Evolutionary conservation across 2,329 filamentous ascomycete species (phyloP), one percentile per base, ranked within the genome.

Genomic region (Cytospora leucostoma): DNA sequence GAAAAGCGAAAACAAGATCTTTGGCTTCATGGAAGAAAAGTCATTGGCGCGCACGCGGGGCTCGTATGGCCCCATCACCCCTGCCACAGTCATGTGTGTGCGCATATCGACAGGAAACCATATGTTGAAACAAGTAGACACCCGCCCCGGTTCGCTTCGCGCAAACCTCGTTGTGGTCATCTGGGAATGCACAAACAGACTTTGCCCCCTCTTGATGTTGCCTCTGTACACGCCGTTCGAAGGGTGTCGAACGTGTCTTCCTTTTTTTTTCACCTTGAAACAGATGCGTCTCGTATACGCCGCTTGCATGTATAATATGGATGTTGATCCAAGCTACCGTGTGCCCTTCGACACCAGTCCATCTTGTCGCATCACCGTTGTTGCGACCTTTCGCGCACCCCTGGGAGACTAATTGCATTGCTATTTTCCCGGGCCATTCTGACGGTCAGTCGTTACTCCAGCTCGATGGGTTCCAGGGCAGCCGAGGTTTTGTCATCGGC

Each of bases 151-250:
- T 21, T 59, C 33, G 38, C 37, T 47, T 38, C 19, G 56, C 33
- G 32, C 50, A 54, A 38, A 17, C 52, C 44, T 34, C 38, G 33
- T 44, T 44, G 52, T 55, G 40, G 44, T 59, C 55, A 44, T 53
- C 40, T 60, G 55, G 37, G 56, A 63, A 59, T 63, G 61, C 50
- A 59, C 34, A 17, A 37, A 17, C n/a, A 54, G 27, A 7, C 34
- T 44, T 27, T 54, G 37, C 47, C 56, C 19, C 33, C 47, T 33
- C 21, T 17, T 33, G 49, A 32, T 21, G 13, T 19, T 40, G 15
- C 55, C n/a, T 19, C 10, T 10, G 27, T n/a, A 59, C 17, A 38
- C 11, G 21, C 12, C 21, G 33, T 10, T 32, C 17, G 27, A 19
- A 50, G 38, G 33, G n/a, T 4, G 61, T 12, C 33, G 4, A 27